These are phyloP conservation scores for Lactifluus pinguis DNA, from an alignment of 768 basidiomycete species.

Conservation along the genomic window DNA sequence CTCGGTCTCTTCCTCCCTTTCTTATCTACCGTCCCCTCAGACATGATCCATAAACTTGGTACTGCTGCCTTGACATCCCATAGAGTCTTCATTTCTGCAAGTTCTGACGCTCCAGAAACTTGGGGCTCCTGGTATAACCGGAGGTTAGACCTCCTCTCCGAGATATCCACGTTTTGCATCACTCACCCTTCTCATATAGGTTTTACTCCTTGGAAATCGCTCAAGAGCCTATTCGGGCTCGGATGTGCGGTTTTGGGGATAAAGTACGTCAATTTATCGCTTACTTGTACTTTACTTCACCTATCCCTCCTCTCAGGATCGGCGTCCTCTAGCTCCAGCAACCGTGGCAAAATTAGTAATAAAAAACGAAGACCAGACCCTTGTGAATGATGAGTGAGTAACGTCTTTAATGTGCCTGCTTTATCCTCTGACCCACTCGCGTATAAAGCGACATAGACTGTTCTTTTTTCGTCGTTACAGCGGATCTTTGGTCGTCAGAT, in stretches of 20 bases:
- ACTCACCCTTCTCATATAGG: slow-evolving; percentile 30
- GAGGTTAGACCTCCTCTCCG: slow-evolving; percentile 37
- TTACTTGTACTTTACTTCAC: slow-evolving; percentile 1
- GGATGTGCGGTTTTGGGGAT: slow-evolving; percentile 96
- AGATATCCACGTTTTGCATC: not conserved
- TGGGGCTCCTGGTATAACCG: slow-evolving; percentile 67
- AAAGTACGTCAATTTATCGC: slow-evolving; percentile 46
- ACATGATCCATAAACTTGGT: slow-evolving; percentile 59
- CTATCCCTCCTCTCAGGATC: slow-evolving; percentile 48
- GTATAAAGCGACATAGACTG: slow-evolving; percentile 65
- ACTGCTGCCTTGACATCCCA: slow-evolving; percentile 19
- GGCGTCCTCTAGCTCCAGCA: slow-evolving; percentile 85
- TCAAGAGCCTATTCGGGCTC: slow-evolving; percentile 82
- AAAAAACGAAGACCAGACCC: slow-evolving; percentile 50
- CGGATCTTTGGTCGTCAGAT: slow-evolving; percentile 88
- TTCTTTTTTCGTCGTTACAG: slow-evolving; percentile 83
- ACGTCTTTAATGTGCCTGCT: not conserved
- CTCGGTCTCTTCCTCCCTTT: not conserved
- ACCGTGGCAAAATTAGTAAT: slow-evolving; percentile 81
- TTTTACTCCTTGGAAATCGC: slow-evolving; percentile 78
- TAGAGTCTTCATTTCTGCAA: slow-evolving; percentile 13
- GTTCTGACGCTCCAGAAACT: slow-evolving; percentile 38
- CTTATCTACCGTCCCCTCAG: not conserved
- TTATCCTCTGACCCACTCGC: not conserved
- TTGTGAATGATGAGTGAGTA: slow-evolving; percentile 71